phyloP scores from a whole-genome alignment of 805 yeast genomes.

The Hermanozyma aechmeae region DNA sequence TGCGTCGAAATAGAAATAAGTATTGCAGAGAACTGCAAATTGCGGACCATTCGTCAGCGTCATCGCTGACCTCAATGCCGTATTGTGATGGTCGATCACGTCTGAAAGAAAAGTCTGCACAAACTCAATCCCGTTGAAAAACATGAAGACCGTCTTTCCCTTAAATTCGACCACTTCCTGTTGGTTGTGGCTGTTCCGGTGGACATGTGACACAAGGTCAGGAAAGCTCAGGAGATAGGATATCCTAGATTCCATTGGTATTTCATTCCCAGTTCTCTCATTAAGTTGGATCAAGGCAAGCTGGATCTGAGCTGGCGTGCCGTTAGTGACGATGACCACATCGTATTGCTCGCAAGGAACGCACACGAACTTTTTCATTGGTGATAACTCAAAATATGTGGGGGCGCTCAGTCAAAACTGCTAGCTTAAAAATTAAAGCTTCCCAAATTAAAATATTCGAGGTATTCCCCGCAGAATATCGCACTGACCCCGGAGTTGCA shows the following conservation, averaged over 20 bases:
- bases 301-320: constrained; percentile 21
- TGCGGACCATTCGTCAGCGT: too few relatives aligned
- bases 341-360: constrained; percentile 22
- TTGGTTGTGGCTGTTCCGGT: constrained; percentile 1
- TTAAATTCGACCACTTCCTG: constrained; percentile 7
- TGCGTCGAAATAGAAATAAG: constrained; percentile 28
- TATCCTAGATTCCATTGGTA: constrained; percentile 13
- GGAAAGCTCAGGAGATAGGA: constrained; percentile 17
- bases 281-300: constrained; percentile 15
- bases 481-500: too few relatives aligned
- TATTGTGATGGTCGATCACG: constrained; percentile 19
- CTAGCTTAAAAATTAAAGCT: background rate
- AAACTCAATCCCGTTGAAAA: constrained; percentile 23
- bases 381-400: too few relatives aligned
- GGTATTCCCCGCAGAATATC: too few relatives aligned
- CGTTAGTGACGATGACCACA: constrained; percentile 26
- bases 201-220: constrained; percentile 11
- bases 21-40: too few relatives aligned
- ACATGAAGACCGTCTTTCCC: constrained; percentile 28
- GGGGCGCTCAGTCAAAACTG: too few relatives aligned
- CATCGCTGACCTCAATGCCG: too few relatives aligned
- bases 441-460: background rate
- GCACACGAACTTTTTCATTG: constrained; percentile 17
- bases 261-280: constrained; percentile 11
- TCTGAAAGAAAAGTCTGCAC: constrained; percentile 22